Percentiles rank a stretch among this genome's conserved stretches.
Evolutionary conservation across 2,329 filamentous ascomycete species (phyloP).

Genomic region (Drechslerella dactyloides): DNA sequence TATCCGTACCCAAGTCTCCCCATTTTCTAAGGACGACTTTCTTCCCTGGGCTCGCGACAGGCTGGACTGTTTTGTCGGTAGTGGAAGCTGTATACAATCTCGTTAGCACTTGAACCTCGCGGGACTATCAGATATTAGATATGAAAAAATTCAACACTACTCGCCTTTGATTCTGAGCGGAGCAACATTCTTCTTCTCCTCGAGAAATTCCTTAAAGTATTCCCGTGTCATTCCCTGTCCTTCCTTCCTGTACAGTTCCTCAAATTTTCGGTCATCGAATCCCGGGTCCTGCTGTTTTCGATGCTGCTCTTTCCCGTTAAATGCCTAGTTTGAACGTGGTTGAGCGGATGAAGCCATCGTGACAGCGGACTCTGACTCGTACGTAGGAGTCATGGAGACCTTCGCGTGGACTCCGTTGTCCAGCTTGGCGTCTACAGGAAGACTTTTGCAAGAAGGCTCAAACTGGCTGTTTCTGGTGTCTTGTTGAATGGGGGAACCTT

Average conservation of each 20-base stretch:
- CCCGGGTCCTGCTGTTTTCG: neutral
- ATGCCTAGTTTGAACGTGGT: slow-evolving; percentile 9
- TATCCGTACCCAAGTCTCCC: slow-evolving; percentile 12
- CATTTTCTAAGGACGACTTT: slow-evolving; percentile 7
- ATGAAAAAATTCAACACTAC: too few relatives aligned
- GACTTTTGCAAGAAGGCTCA: neutral
- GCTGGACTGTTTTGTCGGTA: neutral
- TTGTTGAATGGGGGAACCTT: too few relatives aligned
- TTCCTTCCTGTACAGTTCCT: slow-evolving; percentile 19
- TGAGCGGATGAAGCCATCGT: neutral
- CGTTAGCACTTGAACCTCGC: neutral
- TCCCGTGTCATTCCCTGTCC: slow-evolving; percentile 21
- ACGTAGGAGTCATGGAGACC: neutral
- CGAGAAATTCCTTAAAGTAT: slow-evolving; percentile 25
- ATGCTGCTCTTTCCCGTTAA: neutral
- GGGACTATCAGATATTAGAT: neutral
- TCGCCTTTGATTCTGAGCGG: slow-evolving; percentile 11
- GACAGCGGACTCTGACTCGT: neutral
- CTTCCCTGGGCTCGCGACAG: neutral
- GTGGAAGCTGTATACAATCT: neutral
- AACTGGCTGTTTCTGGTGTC: too few relatives aligned
- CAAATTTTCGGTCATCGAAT: neutral
- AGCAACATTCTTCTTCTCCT: slow-evolving; percentile 20
- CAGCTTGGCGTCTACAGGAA: neutral
- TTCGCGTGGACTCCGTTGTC: neutral